A percentile compares a stretch with the other conserved stretches of the same genome.
These are phyloP conservation scores for Aspergillus panamensis DNA, from an alignment of 495 filamentous ascomycete species.

Conservation along the genomic window DNA sequence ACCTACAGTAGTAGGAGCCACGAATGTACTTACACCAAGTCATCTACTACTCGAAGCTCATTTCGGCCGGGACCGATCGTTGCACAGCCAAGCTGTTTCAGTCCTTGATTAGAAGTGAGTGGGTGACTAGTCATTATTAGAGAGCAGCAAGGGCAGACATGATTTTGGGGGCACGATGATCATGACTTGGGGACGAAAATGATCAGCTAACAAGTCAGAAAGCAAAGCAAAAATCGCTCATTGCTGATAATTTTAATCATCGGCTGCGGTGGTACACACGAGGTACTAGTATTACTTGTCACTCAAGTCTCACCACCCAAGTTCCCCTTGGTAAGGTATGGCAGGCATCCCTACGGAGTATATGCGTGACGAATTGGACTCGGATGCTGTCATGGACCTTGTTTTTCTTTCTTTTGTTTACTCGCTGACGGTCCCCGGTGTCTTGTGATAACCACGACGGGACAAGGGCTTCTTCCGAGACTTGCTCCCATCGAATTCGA, in stretches of 20 bases:
- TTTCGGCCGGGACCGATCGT: slow-evolving; percentile 14
- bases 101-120: not conserved
- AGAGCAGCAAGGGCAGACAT: not conserved
- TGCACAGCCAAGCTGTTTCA: not conserved
- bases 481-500: not conserved
- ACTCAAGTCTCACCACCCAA: not conserved
- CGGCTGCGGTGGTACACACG: not conserved
- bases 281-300: not conserved
- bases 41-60: not conserved
- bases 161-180: too few species aligned
- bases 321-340: not conserved
- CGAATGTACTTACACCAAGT: not conserved
- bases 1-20: not conserved
- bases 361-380: not conserved
- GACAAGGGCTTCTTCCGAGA: not conserved
- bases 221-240: not conserved
- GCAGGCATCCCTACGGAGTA: not conserved
- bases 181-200: not conserved
- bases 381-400: not conserved
- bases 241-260: too few species aligned
- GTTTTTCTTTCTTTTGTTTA: not conserved
- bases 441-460: not conserved
- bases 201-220: not conserved
- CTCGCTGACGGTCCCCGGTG: not conserved
- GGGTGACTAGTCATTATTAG: not conserved